Evolutionary conservation across 768 basidiomycete species (phyloP).

Genomic region (Russula foetens): DNA sequence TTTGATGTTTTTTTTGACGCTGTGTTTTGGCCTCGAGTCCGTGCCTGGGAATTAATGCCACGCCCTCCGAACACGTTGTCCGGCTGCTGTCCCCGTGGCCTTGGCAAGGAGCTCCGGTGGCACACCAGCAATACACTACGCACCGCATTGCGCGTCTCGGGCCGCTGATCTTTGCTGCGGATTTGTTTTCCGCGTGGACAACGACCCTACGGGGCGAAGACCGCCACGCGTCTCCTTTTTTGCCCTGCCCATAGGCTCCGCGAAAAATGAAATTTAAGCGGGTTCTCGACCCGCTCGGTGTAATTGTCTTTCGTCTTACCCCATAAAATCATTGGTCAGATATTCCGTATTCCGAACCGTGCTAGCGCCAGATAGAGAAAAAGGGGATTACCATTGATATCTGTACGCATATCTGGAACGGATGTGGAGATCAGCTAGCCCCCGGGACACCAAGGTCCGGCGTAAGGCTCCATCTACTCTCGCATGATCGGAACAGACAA

Average conservation of each 20-base stretch:
- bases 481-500: conserved; percentile 1
- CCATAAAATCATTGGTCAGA: not conserved
- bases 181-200: not conserved
- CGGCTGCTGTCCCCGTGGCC: conserved; percentile 14
- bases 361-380: conserved; percentile 14
- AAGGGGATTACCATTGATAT: not conserved
- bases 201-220: not conserved
- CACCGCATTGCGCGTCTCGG: not conserved
- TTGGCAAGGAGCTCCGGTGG: not conserved
- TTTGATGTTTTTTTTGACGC: not conserved
- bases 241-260: not conserved
- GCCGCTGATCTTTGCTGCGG: not conserved
- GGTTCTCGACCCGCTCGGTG: not conserved
- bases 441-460: conserved; percentile 12
- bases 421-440: not conserved
- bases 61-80: conserved; percentile 8
- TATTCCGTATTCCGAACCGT: not conserved
- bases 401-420: not conserved
- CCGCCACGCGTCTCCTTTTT: not conserved
- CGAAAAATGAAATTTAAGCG: not conserved
- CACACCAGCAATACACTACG: not conserved
- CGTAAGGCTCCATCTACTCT: conserved; percentile 8
- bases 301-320: conserved; percentile 4
- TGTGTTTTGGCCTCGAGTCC: not conserved
- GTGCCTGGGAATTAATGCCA: conserved; percentile 12